These are phyloP conservation scores for Trichoderma lentiforme DNA, from an alignment of 2,329 filamentous ascomycete species.

Conservation along the genomic window DNA sequence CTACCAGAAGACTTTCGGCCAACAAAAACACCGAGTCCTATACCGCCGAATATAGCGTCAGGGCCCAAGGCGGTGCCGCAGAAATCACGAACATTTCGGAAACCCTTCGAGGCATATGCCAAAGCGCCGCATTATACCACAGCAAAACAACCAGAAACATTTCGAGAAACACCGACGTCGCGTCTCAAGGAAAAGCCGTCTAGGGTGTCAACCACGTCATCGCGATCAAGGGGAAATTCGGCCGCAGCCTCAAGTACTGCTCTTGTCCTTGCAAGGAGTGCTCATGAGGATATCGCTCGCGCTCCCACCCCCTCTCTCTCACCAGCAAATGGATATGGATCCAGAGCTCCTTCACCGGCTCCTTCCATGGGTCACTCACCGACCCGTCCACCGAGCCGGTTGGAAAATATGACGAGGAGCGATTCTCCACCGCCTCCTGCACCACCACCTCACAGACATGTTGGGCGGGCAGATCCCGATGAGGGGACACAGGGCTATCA, in stretches of 20 bases:
- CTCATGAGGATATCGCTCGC: slow-evolving; percentile 22
- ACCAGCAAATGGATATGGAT: slow-evolving; percentile 30
- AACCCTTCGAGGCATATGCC: slow-evolving; percentile 64
- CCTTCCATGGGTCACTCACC: slow-evolving; percentile 18
- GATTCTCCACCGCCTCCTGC: slow-evolving; percentile 74
- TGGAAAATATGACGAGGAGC: slow-evolving; percentile 34
- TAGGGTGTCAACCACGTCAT: slow-evolving; percentile 26
- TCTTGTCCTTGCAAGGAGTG: slow-evolving; percentile 29
- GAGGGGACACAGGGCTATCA: slow-evolving; percentile 12
- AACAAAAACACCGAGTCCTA: slow-evolving; percentile 57
- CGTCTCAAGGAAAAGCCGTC: slow-evolving; percentile 31
- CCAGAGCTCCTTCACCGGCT: slow-evolving; percentile 21
- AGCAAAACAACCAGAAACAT: slow-evolving; percentile 58
- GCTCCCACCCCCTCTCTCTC: slow-evolving; percentile 21
- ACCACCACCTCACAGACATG: slow-evolving; percentile 78
- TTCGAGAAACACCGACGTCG: slow-evolving; percentile 44
- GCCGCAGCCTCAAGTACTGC: slow-evolving; percentile 20
- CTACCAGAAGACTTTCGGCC: slow-evolving; percentile 83
- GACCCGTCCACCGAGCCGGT: slow-evolving; percentile 25
- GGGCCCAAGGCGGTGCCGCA: slow-evolving; percentile 53
- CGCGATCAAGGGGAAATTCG: slow-evolving; percentile 21
- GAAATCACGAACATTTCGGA: slow-evolving; percentile 62
- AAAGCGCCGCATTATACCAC: slow-evolving; percentile 65
- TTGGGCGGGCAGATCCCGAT: slow-evolving; percentile 29
- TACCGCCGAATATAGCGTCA: slow-evolving; percentile 55